These are phyloP conservation scores for Aspergillus panamensis DNA, from an alignment of 495 filamentous ascomycete genomes.

Conservation along the genomic window DNA sequence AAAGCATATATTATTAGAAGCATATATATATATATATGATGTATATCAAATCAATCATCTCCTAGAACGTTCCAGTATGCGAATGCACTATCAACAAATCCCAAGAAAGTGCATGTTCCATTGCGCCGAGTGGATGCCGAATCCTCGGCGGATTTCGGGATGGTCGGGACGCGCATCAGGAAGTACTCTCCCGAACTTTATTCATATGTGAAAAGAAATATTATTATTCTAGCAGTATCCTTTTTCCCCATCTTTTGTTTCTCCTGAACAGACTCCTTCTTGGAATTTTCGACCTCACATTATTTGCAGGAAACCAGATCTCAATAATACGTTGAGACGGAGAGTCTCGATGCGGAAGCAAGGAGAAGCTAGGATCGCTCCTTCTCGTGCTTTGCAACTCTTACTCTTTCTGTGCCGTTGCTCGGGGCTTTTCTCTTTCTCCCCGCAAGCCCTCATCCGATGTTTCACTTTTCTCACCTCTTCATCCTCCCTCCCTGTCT, in stretches of 20 bases:
- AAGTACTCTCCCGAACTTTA: constrained; percentile 14
- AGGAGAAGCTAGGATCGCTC: background rate
- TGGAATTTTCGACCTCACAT: no score
- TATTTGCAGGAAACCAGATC: no score
- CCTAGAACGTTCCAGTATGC: no score
- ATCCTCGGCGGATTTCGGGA: constrained; percentile 33
- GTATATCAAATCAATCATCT: no score
- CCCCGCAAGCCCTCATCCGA: background rate
- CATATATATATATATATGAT: no score
- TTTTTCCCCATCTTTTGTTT: background rate
- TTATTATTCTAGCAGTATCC: constrained; percentile 1
- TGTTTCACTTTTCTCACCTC: constrained; percentile 10
- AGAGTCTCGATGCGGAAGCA: no score
- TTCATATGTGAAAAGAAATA: background rate
- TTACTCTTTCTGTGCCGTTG: constrained; percentile 1
- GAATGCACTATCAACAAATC: background rate
- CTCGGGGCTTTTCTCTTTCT: constrained; percentile 3
- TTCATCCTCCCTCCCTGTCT: constrained; percentile 7
- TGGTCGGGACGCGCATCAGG: constrained; percentile 14
- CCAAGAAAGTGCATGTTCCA: background rate
- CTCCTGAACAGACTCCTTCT: no score
- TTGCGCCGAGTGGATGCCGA: constrained; percentile 15
- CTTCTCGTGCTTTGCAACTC: no score
- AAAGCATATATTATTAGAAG: no score
- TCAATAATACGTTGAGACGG: no score